A percentile compares a stretch with the other conserved stretches of the same genome.
Conservation (phyloP, 768 basidiomycete genomes). For the Tricholomella constricta region DNA sequence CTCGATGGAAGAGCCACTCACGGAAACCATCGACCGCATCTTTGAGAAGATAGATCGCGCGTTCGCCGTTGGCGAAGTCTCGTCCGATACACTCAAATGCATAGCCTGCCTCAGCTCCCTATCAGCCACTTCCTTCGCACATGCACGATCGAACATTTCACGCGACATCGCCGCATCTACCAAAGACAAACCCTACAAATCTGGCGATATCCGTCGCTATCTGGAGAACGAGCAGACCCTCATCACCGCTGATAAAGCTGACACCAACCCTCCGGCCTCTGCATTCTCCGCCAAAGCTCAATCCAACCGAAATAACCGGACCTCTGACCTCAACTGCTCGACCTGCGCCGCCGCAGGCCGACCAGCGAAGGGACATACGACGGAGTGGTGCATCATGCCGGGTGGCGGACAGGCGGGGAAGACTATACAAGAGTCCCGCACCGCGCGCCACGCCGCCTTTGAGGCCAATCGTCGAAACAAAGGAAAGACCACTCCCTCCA, state of each 20-base stretch:
- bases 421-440: constrained; percentile 18
- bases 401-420: constrained; percentile 31
- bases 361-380: constrained; percentile 9
- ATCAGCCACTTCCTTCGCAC: too few species aligned
- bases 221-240: constrained; percentile 7
- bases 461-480: background rate
- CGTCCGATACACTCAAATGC: too few species aligned
- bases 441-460: background rate
- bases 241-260: background rate
- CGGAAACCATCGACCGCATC: too few species aligned
- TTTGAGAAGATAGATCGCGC: too few species aligned
- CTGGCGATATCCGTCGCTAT: background rate
- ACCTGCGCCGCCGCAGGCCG: constrained; percentile 12
- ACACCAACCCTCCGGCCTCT: background rate
- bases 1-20: too few species aligned
- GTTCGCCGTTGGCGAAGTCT: too few species aligned
- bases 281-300: background rate
- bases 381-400: constrained; percentile 15
- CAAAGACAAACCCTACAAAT: constrained; percentile 9
- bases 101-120: too few species aligned
- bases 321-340: constrained; percentile 6
- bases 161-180: background rate
- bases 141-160: too few species aligned
- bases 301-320: too few species aligned
- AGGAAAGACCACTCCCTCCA: background rate